A percentile compares a stretch with the other conserved stretches of the same genome.
Conservation (phyloP, 1,284 basidiomycete species). For the Trametes hirsuta region DNA sequence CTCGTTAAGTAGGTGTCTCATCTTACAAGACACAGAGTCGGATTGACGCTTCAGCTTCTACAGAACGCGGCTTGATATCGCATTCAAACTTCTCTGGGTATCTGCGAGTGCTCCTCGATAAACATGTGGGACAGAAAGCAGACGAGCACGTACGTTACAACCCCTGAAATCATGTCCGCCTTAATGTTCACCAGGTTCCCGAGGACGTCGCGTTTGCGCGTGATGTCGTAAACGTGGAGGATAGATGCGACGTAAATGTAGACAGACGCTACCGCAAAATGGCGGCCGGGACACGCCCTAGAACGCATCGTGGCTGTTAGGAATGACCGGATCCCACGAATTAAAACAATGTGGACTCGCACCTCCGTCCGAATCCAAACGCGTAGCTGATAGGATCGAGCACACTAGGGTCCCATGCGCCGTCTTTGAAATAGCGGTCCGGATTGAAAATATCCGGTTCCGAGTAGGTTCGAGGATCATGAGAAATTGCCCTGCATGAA, state of each 20-base stretch:
- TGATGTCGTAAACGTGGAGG: constrained; percentile 26
- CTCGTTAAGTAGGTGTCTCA: too few species aligned
- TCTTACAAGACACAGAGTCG: not conserved
- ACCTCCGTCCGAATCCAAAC: constrained; percentile 30
- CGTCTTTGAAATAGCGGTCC: constrained; percentile 25
- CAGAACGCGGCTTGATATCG: constrained; percentile 18
- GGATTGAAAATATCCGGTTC: constrained; percentile 25
- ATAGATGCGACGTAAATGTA: constrained; percentile 25
- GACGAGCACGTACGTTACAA: constrained; percentile 16
- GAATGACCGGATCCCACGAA: too few species aligned
- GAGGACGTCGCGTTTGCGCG: constrained; percentile 7
- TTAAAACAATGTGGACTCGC: not conserved
- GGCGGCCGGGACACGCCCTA: constrained; percentile 23
- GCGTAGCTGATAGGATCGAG: constrained; percentile 13
- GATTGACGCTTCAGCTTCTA: constrained; percentile 2
- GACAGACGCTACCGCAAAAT: constrained; percentile 23
- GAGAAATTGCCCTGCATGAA: constrained; percentile 22
- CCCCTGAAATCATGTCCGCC: constrained; percentile 19
- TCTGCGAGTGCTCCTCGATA: not conserved
- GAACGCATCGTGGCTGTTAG: not conserved
- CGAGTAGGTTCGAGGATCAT: constrained; percentile 17
- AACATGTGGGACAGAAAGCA: not conserved
- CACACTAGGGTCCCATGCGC: constrained; percentile 8
- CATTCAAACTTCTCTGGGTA: constrained; percentile 23
- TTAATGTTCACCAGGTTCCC: constrained; percentile 10